Conservation (phyloP, 305 asterid genomes). For the Monarda citriodora region DNA sequence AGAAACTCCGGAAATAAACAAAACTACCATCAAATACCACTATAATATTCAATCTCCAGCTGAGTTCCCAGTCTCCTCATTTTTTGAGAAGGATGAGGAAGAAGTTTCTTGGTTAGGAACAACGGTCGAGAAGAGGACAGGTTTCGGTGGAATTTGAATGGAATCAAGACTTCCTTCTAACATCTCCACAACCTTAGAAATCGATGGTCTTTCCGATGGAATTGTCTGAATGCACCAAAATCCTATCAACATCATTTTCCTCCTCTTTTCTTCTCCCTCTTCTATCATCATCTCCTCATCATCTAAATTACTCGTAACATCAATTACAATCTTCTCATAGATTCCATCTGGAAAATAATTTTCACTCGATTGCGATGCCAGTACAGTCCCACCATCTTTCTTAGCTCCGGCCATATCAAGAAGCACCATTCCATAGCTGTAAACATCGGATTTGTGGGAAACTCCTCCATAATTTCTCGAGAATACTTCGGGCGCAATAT, state of each 20-base stretch:
- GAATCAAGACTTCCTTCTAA: constrained; percentile 29
- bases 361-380: neutral
- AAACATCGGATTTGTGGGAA: constrained; percentile 5
- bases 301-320: neutral
- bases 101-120: too few species aligned
- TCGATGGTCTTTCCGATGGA: constrained; percentile 35
- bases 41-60: too few species aligned
- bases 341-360: neutral
- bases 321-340: neutral
- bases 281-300: neutral
- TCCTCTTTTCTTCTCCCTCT: neutral
- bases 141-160: constrained; percentile 28
- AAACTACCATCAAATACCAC: too few species aligned
- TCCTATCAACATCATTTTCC: neutral
- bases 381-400: neutral
- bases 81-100: too few species aligned
- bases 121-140: neutral
- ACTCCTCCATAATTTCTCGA: neutral
- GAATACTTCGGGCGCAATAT: neutral
- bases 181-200: constrained; percentile 31
- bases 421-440: constrained; percentile 12
- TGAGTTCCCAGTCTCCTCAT: too few species aligned
- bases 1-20: too few species aligned
- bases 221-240: constrained; percentile 35
- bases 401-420: constrained; percentile 2